Base-by-base conservation (phyloP, 495 filamentous ascomycete species). In the Rhypophila decipiens region DNA sequence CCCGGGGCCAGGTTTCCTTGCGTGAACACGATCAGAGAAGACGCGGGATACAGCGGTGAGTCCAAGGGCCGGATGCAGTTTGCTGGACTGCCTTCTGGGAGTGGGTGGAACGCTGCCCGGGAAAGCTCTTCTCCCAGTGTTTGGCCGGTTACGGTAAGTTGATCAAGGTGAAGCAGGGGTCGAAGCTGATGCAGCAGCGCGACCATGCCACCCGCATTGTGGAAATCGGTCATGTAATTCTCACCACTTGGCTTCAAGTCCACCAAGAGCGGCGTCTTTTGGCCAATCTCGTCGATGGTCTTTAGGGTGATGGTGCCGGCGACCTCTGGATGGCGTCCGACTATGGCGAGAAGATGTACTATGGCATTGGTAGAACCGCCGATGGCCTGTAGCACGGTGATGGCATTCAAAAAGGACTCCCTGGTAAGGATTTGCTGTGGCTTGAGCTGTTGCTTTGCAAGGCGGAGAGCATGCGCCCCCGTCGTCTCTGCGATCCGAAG, bases 141-240 rank as follows among this genome's bases (percentile, higher is more conserved):
- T 31, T 71, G 59, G 1, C 81, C 80, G 0, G 77, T 76, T 18
- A 86, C 64, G 0, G 80, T 85, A 59, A 71, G 39, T 0, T 79
- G 79, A 34, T 72, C 64, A 0, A 84, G 68, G 37, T 79, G 65
- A 0, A 86, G 67, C 0, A 85, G 67, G 0, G 80, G 82, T 5
- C 68, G 63, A 2, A 86, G 65, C 3, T 69, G 67, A 40, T 77
- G 70, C 9, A 85, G 50, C 0, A 86, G 58, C 4, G 75, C 74
- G 19, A 71, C 50, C 79, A 85, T 85, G 36, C 83, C 82, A 5
- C 82, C 83, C 0, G 80, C 75, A 55, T 79, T 77, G 56, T 86
- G 83, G 51, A 86, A 84, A 51, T 86, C 80, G 29, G 75, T 79
- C 82, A 85, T 85, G 63, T 86, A 86, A 46, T 83, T 82, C 15